phyloP scores from a whole-genome alignment of 768 basidiomycete genomes.

The Tricholoma hemisulphureum region DNA sequence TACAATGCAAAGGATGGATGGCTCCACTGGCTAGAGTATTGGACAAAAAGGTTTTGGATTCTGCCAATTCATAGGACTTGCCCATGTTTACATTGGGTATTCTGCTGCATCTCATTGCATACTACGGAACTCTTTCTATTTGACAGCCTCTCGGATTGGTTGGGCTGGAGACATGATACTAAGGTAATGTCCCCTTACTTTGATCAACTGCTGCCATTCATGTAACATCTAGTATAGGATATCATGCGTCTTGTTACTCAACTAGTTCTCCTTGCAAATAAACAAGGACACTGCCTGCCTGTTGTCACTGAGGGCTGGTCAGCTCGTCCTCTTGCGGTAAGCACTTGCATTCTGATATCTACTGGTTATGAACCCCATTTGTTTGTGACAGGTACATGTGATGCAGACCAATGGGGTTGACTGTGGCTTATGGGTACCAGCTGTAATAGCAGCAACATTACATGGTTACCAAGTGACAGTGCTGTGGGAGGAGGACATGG shows the following conservation, averaged over 20 bases:
- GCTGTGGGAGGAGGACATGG: not conserved
- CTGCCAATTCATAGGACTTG: not conserved
- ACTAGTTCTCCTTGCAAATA: not conserved
- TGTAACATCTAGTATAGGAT: not conserved
- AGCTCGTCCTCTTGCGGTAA: slow-evolving; percentile 1
- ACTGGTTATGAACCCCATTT: not conserved
- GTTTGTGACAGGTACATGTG: not conserved
- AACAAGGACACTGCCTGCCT: not conserved
- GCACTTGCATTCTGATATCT: not conserved
- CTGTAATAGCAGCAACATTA: not conserved
- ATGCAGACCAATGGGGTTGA: slow-evolving; percentile 1
- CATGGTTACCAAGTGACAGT: not conserved
- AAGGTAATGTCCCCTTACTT: not conserved
- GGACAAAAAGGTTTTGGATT: slow-evolving; percentile 1
- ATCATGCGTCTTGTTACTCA: not conserved
- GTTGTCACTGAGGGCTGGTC: slow-evolving; percentile 3
- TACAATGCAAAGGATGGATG: slow-evolving; percentile 1
- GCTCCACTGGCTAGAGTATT: not conserved
- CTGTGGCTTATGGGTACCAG: slow-evolving; percentile 2
- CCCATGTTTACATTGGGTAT: slow-evolving; percentile 1
- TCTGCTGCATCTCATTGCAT: slow-evolving; percentile 1
- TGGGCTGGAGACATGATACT: not conserved
- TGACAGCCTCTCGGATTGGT: not conserved
- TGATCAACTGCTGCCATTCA: not conserved
- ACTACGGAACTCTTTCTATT: not conserved